Percentiles rank a stretch among this genome's conserved stretches.
Evolutionary conservation across 2,329 filamentous ascomycete species (phyloP).

Genomic region (Ophiocordyceps camponoti-floridani): DNA sequence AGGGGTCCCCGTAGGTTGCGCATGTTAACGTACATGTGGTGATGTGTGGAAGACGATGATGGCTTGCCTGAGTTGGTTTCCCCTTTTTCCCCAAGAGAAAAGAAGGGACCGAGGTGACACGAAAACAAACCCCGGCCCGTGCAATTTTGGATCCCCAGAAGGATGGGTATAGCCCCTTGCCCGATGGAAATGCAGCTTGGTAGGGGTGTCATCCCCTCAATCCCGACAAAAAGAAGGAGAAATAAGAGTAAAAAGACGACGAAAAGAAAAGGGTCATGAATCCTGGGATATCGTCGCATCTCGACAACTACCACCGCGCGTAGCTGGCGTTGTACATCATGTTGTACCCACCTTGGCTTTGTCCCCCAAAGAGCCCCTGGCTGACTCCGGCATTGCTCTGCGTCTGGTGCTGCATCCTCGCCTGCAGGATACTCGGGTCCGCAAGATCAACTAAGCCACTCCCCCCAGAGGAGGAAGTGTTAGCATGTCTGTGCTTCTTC

Average conservation of each 20-base stretch:
- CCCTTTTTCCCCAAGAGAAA: conserved; percentile 2
- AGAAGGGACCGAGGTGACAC: conserved; percentile 4
- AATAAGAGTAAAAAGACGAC: not conserved
- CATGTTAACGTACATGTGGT: conserved; percentile 48
- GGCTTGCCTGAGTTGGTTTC: conserved; percentile 39
- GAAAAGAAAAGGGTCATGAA: conserved; percentile 2
- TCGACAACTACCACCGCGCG: conserved; percentile 41
- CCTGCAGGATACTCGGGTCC: conserved; percentile 98
- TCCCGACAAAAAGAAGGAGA: conserved; percentile 1
- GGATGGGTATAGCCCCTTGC: conserved; percentile 8
- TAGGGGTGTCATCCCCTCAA: conserved; percentile 7
- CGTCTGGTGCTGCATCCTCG: conserved; percentile 80
- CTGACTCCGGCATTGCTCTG: conserved; percentile 69
- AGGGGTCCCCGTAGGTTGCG: conserved; percentile 12
- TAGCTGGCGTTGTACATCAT: conserved; percentile 68
- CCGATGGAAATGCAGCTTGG: conserved; percentile 13
- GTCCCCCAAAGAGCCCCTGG: conserved; percentile 78
- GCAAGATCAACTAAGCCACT: conserved; percentile 99
- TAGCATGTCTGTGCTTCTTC: conserved; percentile 99
- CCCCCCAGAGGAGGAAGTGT: conserved; percentile 99
- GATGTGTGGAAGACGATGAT: conserved; percentile 50
- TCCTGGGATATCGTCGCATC: conserved; percentile 7
- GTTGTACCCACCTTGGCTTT: conserved; percentile 86
- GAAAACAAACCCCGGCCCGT: conserved; percentile 4
- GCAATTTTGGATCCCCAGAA: conserved; percentile 8